Evolutionary conservation across 208 protist genomes (phyloP), one percentile per base, ranked within the genome.

Genomic region (Leishmania gerbilli): DNA sequence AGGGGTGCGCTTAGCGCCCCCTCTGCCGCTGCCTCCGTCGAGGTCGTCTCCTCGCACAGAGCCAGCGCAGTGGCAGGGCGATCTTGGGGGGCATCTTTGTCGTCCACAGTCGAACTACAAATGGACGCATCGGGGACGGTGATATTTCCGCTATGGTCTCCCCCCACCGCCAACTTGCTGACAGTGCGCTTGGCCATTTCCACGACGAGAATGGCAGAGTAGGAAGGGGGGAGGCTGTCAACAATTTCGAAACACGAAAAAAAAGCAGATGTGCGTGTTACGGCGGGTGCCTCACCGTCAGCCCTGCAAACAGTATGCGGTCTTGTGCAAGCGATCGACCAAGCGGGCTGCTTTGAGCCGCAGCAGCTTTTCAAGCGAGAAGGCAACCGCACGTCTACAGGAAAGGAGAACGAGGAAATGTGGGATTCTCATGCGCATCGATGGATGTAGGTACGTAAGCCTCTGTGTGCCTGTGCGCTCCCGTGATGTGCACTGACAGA

Each of bases 141-240:
- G 31, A 31, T 76, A 0, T 11, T 6, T 13, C 40, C 21, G 21
- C 68, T 15, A 4, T 5, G 68, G 11, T 34, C 68, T 51, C 21
- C 24, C 15, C 11, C 42, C 24, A 49, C 27, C 19, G 42, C 24
- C 6, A 37, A 7, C 45, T 21, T 53, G 17, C 42, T 42, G 1
- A 47, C 24, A 34, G 68, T 72, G 13, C 42, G 68, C 24, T 72
- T 72, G 7, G 68, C 68, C 68, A 72, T 72, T 72, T 71, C 24
- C 11, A 7, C 11, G 62, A 21, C n/a, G 13, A 37, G 31, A 37
- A 67, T 21, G 62, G n/a, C 0, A 67, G 27, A 31, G 4, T 4
- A 31, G 4, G 6, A 1, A 13, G 7, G 0, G 27, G 58, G 0
- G 27, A 5, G 27, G 24, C 24, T 24, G 58, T 8, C 58, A 31